phyloP scores from a whole-genome alignment of 2,329 filamentous ascomycete genomes.

The Alternaria tenuissima region DNA sequence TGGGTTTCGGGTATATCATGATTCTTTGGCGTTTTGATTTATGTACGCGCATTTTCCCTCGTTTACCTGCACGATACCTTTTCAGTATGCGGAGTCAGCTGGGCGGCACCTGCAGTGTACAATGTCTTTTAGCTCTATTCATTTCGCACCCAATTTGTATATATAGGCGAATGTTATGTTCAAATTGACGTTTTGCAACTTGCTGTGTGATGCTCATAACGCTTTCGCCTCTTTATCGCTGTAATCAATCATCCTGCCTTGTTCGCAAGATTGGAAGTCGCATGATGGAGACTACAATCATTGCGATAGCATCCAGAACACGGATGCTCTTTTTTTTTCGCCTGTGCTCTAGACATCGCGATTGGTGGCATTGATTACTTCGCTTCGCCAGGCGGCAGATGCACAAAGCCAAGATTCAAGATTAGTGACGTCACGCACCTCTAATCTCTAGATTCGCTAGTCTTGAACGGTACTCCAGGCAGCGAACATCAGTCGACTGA shows the following conservation, averaged over 20 bases:
- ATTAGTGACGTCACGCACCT: constrained; percentile 19
- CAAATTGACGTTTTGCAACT: not conserved
- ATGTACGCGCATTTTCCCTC: constrained; percentile 30
- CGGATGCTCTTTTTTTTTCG: not conserved
- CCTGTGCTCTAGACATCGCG: not conserved
- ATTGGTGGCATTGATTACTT: not conserved
- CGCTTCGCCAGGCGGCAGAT: constrained; percentile 1
- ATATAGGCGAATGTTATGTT: constrained; percentile 25
- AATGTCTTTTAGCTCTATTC: constrained; percentile 17
- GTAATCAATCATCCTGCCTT: not conserved
- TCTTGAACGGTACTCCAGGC: constrained; percentile 1
- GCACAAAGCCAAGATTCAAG: constrained; percentile 15
- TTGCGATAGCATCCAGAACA: not conserved
- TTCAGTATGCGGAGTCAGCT: constrained; percentile 43
- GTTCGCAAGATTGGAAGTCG: not conserved
- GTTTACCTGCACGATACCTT: constrained; percentile 50
- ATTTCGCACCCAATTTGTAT: constrained; percentile 30
- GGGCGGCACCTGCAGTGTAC: constrained; percentile 44
- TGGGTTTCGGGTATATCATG: constrained; percentile 13
- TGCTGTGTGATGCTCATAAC: not conserved
- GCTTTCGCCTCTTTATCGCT: not conserved
- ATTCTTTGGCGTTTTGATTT: constrained; percentile 22
- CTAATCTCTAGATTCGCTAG: constrained; percentile 3
- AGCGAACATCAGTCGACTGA: constrained; percentile 1
- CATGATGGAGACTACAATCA: not conserved